These are phyloP conservation scores for Thalassiosira ordinaria DNA, from an alignment of 352 stramenopile species.

Conservation along the genomic window DNA sequence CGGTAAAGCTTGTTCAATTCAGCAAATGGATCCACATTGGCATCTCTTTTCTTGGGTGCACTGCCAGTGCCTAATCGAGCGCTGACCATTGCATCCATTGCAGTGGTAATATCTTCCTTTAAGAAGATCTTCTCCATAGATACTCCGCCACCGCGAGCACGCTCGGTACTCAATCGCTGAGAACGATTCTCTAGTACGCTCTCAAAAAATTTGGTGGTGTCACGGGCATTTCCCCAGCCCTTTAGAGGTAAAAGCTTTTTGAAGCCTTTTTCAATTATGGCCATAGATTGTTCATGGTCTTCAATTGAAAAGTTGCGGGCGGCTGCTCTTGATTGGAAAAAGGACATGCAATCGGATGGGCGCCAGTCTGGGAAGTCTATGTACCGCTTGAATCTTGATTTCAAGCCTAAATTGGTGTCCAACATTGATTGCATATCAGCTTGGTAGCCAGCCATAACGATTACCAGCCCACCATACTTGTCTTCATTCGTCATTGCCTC, in stretches of 20 bases:
- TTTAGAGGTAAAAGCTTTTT: slow-evolving; percentile 39
- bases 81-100: slow-evolving; percentile 29
- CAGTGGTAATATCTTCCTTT: slow-evolving; percentile 45
- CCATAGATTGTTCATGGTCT: slow-evolving; percentile 1
- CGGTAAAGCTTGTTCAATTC: slow-evolving; percentile 51
- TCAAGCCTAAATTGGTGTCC: slow-evolving; percentile 89
- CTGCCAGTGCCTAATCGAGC: slow-evolving; percentile 33
- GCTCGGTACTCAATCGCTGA: slow-evolving; percentile 68
- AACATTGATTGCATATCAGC: slow-evolving; percentile 91
- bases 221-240: slow-evolving; percentile 45
- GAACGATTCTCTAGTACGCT: slow-evolving; percentile 87
- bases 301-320: slow-evolving; percentile 21
- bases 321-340: slow-evolving; percentile 2
- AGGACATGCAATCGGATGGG: slow-evolving; percentile 19
- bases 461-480: slow-evolving; percentile 89
- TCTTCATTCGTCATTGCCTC: slow-evolving; percentile 89
- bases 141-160: slow-evolving; percentile 2
- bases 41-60: slow-evolving; percentile 6
- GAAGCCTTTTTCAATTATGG: slow-evolving; percentile 28
- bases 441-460: slow-evolving; percentile 91
- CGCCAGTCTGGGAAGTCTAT: slow-evolving; percentile 69
- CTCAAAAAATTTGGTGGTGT: slow-evolving; percentile 33
- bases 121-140: slow-evolving; percentile 23
- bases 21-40: slow-evolving; percentile 26
- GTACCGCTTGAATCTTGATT: slow-evolving; percentile 88